Conservation (phyloP, 2,329 filamentous ascomycete genomes). For the Mycocentrospora acerina region DNA sequence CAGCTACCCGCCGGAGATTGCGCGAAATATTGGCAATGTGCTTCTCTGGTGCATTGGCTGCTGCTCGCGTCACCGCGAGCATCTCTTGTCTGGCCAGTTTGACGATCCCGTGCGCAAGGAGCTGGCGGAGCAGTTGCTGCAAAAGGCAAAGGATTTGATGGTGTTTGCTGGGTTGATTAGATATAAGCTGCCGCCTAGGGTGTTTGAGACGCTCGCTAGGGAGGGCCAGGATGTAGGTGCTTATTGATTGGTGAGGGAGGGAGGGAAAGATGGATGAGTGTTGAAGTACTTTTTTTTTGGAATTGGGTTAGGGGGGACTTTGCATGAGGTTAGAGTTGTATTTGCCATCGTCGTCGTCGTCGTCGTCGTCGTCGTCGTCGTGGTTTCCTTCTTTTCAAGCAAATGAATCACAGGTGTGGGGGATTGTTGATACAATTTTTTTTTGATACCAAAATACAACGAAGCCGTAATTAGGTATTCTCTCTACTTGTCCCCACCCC, state of each 20-base stretch:
- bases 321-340: too few relatives aligned
- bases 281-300: too few relatives aligned
- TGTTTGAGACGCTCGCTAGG: conserved; percentile 85
- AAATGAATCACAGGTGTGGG: too few relatives aligned
- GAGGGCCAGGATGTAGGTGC: conserved; percentile 56
- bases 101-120: conserved; percentile 61
- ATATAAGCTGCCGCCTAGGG: conserved; percentile 81
- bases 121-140: conserved; percentile 67
- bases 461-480: too few relatives aligned
- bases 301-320: too few relatives aligned
- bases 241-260: conserved; percentile 13
- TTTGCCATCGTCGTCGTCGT: too few relatives aligned
- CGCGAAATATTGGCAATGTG: conserved; percentile 85
- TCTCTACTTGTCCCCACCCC: too few relatives aligned
- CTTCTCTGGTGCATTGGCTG: conserved; percentile 92
- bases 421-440: too few relatives aligned
- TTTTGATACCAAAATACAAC: too few relatives aligned
- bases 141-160: conserved; percentile 86
- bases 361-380: too few relatives aligned
- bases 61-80: conserved; percentile 73
- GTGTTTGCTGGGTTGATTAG: conserved; percentile 91
- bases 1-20: conserved; percentile 74
- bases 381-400: too few relatives aligned
- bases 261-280: background rate
- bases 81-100: conserved; percentile 68